phyloP scores from a whole-genome alignment of 2,329 filamentous ascomycete species.

The Aureobasidium sp. region DNA sequence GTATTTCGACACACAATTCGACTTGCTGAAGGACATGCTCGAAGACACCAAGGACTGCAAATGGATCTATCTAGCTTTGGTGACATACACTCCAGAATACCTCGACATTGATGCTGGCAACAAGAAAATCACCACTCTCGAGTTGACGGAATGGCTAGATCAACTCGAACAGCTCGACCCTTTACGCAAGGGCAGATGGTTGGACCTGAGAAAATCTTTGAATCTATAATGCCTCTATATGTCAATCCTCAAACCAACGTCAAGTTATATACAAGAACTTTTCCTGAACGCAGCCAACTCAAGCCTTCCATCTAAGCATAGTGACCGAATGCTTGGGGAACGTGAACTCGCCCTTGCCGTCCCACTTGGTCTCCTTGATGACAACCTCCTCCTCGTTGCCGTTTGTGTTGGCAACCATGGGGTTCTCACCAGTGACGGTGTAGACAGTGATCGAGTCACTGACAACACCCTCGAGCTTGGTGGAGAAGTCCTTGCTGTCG shows the following conservation, averaged over 20 bases:
- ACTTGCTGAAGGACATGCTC: constrained; percentile 61
- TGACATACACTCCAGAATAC: constrained; percentile 62
- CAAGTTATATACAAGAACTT: not conserved
- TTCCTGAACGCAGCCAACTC: not conserved
- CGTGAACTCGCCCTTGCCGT: constrained; percentile 50
- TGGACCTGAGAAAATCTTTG: constrained; percentile 51
- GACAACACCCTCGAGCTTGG: constrained; percentile 48
- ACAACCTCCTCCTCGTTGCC: constrained; percentile 54
- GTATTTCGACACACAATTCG: constrained; percentile 63
- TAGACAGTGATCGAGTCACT: constrained; percentile 49
- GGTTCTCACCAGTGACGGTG: constrained; percentile 50
- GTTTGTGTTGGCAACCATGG: constrained; percentile 53
- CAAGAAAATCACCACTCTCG: constrained; percentile 32
- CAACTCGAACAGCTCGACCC: constrained; percentile 63
- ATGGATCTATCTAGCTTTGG: constrained; percentile 80
- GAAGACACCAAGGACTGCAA: constrained; percentile 64
- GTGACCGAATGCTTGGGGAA: constrained; percentile 47
- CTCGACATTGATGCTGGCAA: constrained; percentile 39
- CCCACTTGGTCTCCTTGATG: constrained; percentile 54
- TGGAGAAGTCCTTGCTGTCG: constrained; percentile 50
- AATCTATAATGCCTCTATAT: constrained; percentile 32
- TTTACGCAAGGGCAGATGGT: constrained; percentile 65
- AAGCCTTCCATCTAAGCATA: constrained; percentile 16
- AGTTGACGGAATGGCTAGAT: constrained; percentile 47
- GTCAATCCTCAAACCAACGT: constrained; percentile 20